Conservation (phyloP, 2,329 filamentous ascomycete genomes). For the Alternaria infectoria region DNA sequence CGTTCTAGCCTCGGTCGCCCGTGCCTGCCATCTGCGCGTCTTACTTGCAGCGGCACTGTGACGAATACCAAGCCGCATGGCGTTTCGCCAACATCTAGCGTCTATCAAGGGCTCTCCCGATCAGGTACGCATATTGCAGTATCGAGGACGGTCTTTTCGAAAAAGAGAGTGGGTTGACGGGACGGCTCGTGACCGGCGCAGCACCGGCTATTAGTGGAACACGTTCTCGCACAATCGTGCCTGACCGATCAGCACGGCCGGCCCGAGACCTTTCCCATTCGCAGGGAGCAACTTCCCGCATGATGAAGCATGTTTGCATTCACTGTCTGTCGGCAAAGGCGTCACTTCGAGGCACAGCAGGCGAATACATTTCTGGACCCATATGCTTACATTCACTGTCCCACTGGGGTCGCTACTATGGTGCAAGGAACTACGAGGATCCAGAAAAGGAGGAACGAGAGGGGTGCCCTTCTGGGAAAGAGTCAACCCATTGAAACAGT, state of each 20-base stretch:
- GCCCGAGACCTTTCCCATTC: background rate
- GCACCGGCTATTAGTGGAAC: constrained; percentile 4
- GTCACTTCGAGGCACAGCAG: background rate
- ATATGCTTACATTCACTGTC: background rate
- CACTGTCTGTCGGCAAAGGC: background rate
- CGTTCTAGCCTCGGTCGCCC: background rate
- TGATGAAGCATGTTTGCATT: background rate
- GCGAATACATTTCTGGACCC: background rate
- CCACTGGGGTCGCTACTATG: background rate
- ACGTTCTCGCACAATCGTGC: background rate
- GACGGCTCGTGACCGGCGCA: constrained; percentile 4
- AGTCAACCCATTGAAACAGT: background rate
- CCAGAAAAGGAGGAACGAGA: background rate
- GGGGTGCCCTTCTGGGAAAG: background rate
- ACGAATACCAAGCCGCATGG: background rate
- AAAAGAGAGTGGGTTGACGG: background rate
- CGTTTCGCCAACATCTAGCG: background rate
- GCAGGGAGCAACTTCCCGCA: background rate
- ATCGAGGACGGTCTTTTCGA: background rate
- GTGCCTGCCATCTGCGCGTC: background rate
- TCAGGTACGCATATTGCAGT: background rate
- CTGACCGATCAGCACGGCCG: background rate
- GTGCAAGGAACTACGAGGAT: background rate
- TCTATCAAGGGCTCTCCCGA: background rate
- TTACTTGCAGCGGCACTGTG: constrained; percentile 5